Conservation (phyloP, 225 moss, liverwort and hornwort species). For the Straminergon stramineum region DNA sequence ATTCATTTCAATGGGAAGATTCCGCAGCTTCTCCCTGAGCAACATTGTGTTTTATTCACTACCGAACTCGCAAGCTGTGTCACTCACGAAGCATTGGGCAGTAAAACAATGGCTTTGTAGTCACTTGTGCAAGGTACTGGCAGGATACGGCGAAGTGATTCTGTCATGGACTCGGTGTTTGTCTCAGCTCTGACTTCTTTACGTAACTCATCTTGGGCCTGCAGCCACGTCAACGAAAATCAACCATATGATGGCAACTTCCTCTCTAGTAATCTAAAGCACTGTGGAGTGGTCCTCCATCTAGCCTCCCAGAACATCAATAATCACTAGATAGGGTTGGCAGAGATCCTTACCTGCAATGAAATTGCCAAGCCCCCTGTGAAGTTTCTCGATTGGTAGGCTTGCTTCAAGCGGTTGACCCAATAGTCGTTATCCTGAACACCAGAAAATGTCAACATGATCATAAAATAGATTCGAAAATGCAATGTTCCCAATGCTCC, state of each 20-base stretch:
- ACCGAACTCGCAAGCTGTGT: background rate
- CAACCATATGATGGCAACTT: background rate
- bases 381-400: slow-evolving; percentile 9
- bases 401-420: slow-evolving; percentile 10
- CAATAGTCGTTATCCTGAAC: slow-evolving; percentile 27
- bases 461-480: background rate
- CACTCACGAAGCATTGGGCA: slow-evolving; percentile 6
- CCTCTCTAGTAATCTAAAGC: background rate
- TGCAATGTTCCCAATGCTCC: background rate
- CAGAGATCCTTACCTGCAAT: background rate
- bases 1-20: background rate
- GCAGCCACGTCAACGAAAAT: background rate
- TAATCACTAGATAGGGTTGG: background rate
- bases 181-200: slow-evolving; percentile 8
- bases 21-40: background rate
- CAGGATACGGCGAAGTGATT: slow-evolving; percentile 11
- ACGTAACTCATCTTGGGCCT: slow-evolving; percentile 17
- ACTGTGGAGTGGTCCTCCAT: background rate
- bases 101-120: slow-evolving; percentile 21
- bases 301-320: background rate
- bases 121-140: slow-evolving; percentile 20
- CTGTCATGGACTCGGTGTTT: slow-evolving; percentile 7
- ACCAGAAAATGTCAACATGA: background rate
- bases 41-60: background rate
- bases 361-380: background rate